Evolutionary conservation across 1,284 basidiomycete genomes (phyloP), one percentile per base, ranked within the genome.

Genomic region (Cerrena zonata): DNA sequence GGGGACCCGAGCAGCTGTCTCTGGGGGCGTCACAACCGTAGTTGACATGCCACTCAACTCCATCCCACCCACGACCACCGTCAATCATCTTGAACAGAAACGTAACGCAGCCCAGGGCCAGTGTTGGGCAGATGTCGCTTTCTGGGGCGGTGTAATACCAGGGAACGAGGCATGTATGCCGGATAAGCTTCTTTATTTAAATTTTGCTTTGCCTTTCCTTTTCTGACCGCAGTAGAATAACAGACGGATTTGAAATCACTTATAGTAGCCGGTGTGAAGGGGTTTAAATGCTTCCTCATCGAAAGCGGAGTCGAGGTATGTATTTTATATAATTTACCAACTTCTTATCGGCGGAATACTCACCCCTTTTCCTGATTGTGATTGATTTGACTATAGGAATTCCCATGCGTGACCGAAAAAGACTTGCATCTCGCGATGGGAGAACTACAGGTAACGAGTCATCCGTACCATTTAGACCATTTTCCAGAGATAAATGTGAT

Each of bases 31-130:
- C 23, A 96, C 94, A 3, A 91, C 91, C 1, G 72, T 96, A 38
- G 84, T 96, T 27, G 94, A 96, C 68, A 96, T 96, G 94, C 94
- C 94, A 1, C 74, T 96, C 50, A 96, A 96, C 69, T 94, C 91
- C 2, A 91, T 96, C 51, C 94, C 94, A 0, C 92, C 94, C 0
- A 96, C 94, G 0, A 94, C 91, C 1, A 93, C 90, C 0, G 77
- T 91, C 4, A 72, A 72, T 7, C 83, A 92, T 61, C 74, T 96
- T 15, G 68, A 80, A 43, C 64, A 72, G 25, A 96, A 96, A 69
- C 77, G 80, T 5, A 61, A 66, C 11, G 86, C 85, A 1, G 91
- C 94, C 1, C 61, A 68, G 45, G 82, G 80, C 15, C 84, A 92
- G 62, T 90, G 87, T 65, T 82, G 83, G 72, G 79, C 82, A 19